A percentile compares a stretch with the other conserved stretches of the same genome.
These are phyloP conservation scores for Paramecium primaurelia DNA, from an alignment of 73 alveolate genomes.

Conservation along the genomic window DNA sequence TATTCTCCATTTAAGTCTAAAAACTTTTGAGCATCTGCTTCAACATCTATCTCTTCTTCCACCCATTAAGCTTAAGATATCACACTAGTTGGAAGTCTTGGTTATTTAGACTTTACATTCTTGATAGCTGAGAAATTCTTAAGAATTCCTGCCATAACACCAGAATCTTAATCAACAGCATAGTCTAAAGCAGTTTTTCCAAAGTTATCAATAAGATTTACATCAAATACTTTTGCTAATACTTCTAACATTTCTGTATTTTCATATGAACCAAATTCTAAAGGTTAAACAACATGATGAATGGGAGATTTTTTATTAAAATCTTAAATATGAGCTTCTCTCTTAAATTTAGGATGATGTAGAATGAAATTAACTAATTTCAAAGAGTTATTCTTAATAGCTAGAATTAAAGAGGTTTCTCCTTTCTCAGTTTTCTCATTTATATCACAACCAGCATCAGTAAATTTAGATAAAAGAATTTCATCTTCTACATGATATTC, in stretches of 20 bases:
- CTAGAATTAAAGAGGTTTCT: constrained; percentile 76
- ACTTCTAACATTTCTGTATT: constrained; percentile 77
- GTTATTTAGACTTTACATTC: not conserved
- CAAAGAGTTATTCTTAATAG: constrained; percentile 76
- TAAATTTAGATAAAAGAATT: not conserved
- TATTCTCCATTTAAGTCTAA: constrained; percentile 55
- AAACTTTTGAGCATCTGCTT: constrained; percentile 65
- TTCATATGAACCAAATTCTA: constrained; percentile 90
- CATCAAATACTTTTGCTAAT: not conserved
- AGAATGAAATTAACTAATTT: constrained; percentile 66
- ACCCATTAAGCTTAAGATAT: constrained; percentile 52
- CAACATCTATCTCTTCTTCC: constrained; percentile 64
- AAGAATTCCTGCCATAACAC: constrained; percentile 67
- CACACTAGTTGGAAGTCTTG: constrained; percentile 44
- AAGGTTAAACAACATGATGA: constrained; percentile 81
- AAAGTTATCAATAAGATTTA: constrained; percentile 63
- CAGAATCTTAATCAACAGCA: constrained; percentile 74
- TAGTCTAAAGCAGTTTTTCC: constrained; percentile 84
- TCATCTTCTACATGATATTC: not conserved
- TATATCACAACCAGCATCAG: constrained; percentile 48
- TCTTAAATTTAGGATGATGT: constrained; percentile 46
- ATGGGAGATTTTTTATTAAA: constrained; percentile 72
- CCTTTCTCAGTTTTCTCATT: constrained; percentile 72
- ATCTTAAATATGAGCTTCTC: constrained; percentile 68
- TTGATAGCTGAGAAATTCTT: constrained; percentile 19